Evolutionary conservation across 2,329 filamentous ascomycete species (phyloP).

Genomic region (Fusarium miscanthi): DNA sequence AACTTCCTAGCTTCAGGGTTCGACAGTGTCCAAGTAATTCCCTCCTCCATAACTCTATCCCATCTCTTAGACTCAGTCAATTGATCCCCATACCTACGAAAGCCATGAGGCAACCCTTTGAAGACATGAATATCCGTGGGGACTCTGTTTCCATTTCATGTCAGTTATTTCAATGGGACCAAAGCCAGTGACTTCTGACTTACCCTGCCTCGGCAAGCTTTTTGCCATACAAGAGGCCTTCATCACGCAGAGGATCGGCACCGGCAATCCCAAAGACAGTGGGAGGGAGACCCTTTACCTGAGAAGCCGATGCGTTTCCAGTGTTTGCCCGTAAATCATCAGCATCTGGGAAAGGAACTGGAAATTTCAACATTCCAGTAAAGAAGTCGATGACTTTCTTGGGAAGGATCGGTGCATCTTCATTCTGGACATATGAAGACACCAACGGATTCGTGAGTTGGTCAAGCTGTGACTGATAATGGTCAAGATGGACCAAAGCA

Average conservation of each 20-base stretch:
- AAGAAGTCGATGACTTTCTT: conserved; percentile 42
- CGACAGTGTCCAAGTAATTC: conserved; percentile 55
- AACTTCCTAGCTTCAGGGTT: conserved; percentile 48
- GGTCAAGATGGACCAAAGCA: conserved; percentile 46
- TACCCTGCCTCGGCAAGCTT: conserved; percentile 57
- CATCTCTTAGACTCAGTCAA: conserved; percentile 53
- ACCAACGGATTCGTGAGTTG: conserved; percentile 50
- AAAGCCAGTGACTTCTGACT: conserved; percentile 17
- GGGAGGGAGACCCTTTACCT: conserved; percentile 57
- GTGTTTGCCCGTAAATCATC: conserved; percentile 55
- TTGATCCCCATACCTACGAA: conserved; percentile 54
- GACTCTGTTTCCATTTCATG: conserved; percentile 49
- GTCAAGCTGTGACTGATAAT: conserved; percentile 44
- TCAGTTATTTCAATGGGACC: rapidly evolving
- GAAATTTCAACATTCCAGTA: conserved; percentile 44
- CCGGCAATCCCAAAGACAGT: conserved; percentile 59
- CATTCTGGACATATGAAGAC: conserved; percentile 58
- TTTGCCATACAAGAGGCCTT: conserved; percentile 59
- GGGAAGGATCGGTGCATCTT: conserved; percentile 62
- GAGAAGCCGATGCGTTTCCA: conserved; percentile 35
- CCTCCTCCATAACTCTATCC: conserved; percentile 56
- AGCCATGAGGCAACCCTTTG: conserved; percentile 64
- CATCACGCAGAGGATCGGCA: conserved; percentile 60
- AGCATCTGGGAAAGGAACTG: conserved; percentile 22
- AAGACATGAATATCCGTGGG: conserved; percentile 61